These are phyloP conservation scores for Epichloe amarillans DNA, from an alignment of 2,329 filamentous ascomycete species.

Conservation along the genomic window DNA sequence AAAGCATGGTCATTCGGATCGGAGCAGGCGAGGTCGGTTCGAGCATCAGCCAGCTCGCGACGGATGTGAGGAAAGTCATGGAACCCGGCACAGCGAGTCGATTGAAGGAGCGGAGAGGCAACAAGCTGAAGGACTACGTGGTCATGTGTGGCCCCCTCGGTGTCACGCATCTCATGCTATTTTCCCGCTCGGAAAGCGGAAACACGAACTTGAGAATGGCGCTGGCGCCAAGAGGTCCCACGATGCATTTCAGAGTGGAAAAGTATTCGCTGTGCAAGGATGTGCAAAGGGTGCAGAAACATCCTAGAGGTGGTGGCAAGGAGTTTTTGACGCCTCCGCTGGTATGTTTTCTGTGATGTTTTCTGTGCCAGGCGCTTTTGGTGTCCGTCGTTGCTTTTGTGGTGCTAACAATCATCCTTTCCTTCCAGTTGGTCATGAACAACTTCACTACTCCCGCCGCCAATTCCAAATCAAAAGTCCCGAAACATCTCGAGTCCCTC, in stretches of 20 bases:
- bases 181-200: constrained; percentile 76
- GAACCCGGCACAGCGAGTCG: constrained; percentile 85
- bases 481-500: constrained; percentile 85
- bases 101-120: constrained; percentile 77
- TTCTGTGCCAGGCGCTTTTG: background rate
- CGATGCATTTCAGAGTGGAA: constrained; percentile 85
- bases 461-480: constrained; percentile 55
- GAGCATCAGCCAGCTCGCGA: constrained; percentile 80
- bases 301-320: constrained; percentile 69
- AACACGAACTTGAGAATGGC: constrained; percentile 88
- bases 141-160: constrained; percentile 92
- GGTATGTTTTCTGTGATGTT: constrained; percentile 32
- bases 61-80: constrained; percentile 88
- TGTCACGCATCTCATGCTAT: constrained; percentile 83
- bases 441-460: constrained; percentile 64
- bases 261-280: constrained; percentile 92
- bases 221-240: constrained; percentile 79
- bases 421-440: constrained; percentile 77
- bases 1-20: constrained; percentile 97
- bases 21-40: constrained; percentile 87
- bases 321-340: constrained; percentile 79
- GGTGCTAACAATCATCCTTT: background rate
- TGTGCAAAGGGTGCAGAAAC: constrained; percentile 69
- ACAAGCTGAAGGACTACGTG: constrained; percentile 81
- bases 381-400: background rate